These are phyloP conservation scores for Phylloporus rhodoxanthus DNA, from an alignment of 768 basidiomycete genomes.

Conservation along the genomic window DNA sequence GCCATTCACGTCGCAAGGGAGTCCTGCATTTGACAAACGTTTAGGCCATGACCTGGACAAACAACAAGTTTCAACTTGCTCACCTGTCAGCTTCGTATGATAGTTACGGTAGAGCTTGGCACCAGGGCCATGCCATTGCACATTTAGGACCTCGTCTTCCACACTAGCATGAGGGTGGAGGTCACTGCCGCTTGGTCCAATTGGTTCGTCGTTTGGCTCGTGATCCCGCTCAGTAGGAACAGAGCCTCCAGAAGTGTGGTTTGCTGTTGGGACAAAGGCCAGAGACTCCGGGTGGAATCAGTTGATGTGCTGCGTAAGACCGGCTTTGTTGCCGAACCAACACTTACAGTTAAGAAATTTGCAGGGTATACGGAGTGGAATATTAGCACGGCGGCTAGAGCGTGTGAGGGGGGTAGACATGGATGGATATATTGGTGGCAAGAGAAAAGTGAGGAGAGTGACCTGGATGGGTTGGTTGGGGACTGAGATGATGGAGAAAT, in stretches of 20 bases:
- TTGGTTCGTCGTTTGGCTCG: background rate
- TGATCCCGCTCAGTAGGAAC: too few species aligned
- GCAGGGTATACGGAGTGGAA: background rate
- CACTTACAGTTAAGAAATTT: background rate
- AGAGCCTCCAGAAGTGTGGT: too few species aligned
- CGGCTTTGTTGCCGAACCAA: background rate
- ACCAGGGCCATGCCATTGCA: background rate
- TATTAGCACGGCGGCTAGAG: background rate
- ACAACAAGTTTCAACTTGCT: background rate
- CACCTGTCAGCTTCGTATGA: constrained; percentile 1
- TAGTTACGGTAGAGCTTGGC: constrained; percentile 6
- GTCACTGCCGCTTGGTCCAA: background rate
- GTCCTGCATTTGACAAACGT: background rate
- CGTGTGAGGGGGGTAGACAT: background rate
- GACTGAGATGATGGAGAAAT: too few species aligned
- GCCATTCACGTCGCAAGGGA: background rate
- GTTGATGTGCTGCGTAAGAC: background rate
- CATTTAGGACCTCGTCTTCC: background rate
- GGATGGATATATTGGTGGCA: background rate
- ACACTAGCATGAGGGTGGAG: background rate
- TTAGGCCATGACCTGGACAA: background rate
- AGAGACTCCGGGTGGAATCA: background rate
- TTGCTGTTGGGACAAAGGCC: background rate
- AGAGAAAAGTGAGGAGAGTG: too few species aligned
- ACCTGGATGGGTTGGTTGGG: too few species aligned